Conservation (phyloP, 345 rosid species). For the Melastoma malabathricum region DNA sequence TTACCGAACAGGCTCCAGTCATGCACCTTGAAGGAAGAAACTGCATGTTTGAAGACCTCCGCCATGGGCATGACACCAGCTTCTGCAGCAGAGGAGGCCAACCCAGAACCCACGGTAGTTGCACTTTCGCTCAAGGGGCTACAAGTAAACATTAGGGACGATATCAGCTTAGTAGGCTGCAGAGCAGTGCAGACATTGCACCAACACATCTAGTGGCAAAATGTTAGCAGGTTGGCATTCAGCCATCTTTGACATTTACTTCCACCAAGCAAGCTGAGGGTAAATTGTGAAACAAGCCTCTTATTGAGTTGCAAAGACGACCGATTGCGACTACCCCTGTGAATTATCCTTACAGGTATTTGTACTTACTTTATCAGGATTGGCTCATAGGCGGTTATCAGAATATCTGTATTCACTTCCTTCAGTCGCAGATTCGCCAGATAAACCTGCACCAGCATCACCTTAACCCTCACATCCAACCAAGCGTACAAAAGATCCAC, state of each 20-base stretch:
- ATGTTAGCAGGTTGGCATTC: no score
- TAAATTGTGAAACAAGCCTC: no score
- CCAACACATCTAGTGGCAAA: neutral
- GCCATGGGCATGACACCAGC: slow-evolving; percentile 50
- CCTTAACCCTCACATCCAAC: neutral
- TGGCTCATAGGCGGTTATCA: slow-evolving; percentile 65
- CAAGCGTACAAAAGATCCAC: neutral
- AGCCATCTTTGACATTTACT: no score
- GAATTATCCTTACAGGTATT: neutral
- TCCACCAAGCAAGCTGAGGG: no score
- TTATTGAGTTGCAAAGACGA: no score
- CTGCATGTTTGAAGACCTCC: slow-evolving; percentile 53
- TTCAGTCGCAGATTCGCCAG: slow-evolving; percentile 69
- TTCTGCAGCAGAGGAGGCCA: slow-evolving; percentile 42
- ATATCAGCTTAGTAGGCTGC: neutral
- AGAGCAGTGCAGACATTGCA: neutral
- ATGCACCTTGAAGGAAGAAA: slow-evolving; percentile 53
- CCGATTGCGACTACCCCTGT: neutral
- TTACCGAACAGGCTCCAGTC: slow-evolving; percentile 60
- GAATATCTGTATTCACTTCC: slow-evolving; percentile 65
- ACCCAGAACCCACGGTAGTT: slow-evolving; percentile 53
- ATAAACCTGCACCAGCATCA: slow-evolving; percentile 36
- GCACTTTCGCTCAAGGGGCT: slow-evolving; percentile 81
- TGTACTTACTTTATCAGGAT: slow-evolving; percentile 43
- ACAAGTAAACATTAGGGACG: slow-evolving; percentile 5